Base-by-base conservation (phyloP, 2,329 filamentous ascomycete genomes). In the Aspergillus brasiliensis region DNA sequence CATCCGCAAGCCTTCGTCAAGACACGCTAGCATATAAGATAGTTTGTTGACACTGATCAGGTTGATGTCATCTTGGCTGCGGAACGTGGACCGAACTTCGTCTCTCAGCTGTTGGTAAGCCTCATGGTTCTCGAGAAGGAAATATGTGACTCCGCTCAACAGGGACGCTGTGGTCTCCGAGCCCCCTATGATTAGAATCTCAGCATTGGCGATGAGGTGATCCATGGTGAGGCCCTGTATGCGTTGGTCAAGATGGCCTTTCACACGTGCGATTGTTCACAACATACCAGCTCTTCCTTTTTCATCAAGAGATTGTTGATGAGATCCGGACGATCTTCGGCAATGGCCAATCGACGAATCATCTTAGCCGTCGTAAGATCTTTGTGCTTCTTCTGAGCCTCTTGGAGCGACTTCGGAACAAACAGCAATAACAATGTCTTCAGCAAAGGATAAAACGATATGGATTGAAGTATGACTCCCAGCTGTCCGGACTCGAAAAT, bases 81-180 rank as follows among this genome's bases (percentile, higher is more conserved):
- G 6, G 37, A 69, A 70, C 13, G 62, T 10, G 6, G 8, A 37
- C 15, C 69, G 59, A 25, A 71, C 58, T 38, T 72, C 69, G 0
- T 62, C 13, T 1, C 60, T 27, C 4, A 70, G 37, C 31, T 54
- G 66, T 8, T 51, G 34, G 28, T 62, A 60, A 2, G 25, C 54
- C 0, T 23, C 15, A 0, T 68, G 65, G 25, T 76, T 71, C 25
- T 61, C 68, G 6, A 78, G 61, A 0, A 80, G 67, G 47, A 66
- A 66, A 13, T 71, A 81, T 0, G 73, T 77, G 8, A 75, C 51
- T 4, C 77, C 79, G 7, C 71, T 73, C 1, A 81, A 65, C 7
- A 77, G 53, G 0, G 75, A 79, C 0, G 80, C 79, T 0, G 78
- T 78, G 0, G 80, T 81, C 57, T 82, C 80, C 19, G 75, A 77